Percentiles rank a stretch among this genome's conserved stretches.
Conservation (phyloP, 345 rosid species). For the Toxicodendron radicans region DNA sequence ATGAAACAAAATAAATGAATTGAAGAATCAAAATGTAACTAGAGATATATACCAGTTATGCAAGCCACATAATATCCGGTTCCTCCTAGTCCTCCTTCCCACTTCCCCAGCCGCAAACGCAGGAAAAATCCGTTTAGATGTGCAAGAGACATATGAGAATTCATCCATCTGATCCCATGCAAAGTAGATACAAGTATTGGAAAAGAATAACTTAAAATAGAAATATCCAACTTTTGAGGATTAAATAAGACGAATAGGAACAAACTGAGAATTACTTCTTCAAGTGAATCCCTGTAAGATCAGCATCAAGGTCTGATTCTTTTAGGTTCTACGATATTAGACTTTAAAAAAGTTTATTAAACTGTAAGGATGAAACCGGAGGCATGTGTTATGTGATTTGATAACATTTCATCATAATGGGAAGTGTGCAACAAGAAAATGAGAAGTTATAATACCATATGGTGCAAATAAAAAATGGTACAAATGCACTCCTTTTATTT, state of each 20-base stretch:
- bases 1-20: too few relatives aligned
- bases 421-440: background rate
- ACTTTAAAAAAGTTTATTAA: too few relatives aligned
- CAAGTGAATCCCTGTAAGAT: too few relatives aligned
- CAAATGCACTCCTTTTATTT: background rate
- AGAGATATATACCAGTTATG: conserved; percentile 52
- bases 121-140: conserved; percentile 74
- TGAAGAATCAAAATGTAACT: background rate
- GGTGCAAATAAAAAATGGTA: background rate
- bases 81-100: conserved; percentile 72
- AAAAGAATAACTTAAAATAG: background rate
- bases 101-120: conserved; percentile 78
- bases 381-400: background rate
- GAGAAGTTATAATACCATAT: background rate
- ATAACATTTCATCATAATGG: background rate
- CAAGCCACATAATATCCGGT: conserved; percentile 75
- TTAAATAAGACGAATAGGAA: background rate
- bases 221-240: background rate
- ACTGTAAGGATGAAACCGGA: background rate
- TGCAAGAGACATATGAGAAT: conserved; percentile 40
- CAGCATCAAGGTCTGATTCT: too few relatives aligned
- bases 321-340: too few relatives aligned
- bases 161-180: conserved; percentile 55
- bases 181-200: background rate
- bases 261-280: background rate